Base-by-base conservation (phyloP, 1,284 basidiomycete species). In the Naganishia liquefaciens region DNA sequence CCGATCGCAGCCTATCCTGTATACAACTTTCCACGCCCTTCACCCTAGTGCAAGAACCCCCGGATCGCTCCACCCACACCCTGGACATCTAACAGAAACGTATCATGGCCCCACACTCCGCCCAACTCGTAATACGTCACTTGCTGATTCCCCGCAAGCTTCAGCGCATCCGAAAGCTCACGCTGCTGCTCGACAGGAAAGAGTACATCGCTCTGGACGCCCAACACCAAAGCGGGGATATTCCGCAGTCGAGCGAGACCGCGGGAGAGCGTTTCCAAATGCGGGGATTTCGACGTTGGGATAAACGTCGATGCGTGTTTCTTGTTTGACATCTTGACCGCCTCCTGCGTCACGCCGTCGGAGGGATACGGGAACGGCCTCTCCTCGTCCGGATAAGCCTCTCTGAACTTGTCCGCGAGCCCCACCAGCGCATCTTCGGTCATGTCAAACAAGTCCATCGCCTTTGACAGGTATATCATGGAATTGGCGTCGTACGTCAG, bases 391-490 rank as follows among this genome's bases (percentile, higher is more conserved):
- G 75, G 74, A 58, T 79, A 77, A 5, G 73, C 71, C 5, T 66
- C 57, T 47, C 70, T 71, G 66, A 75, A 79, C 52, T 73, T 69
- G 30, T 72, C 68, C 44, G 84, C 82, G 23, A 98, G 84, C 46
- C 87, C 85, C 44, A 83, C 78, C 3, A 99, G 83, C 5, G 92
- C 85, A 27, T 90, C 84, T 5, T 83, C 82, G 0, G 92, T 93
- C 86, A 99, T 89, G 80, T 98, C 95, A 77, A 99, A 99, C 1
- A 99, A 83, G 78, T 99, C 95, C 95, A 99, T 99, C 21, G 96
- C 95, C 81, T 99, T 99, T 23, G 90, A 93, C 69, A 97, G 87
- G 82, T 99, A 99, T 73, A 99, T 93, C 77, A 99, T 87, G 3
- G 93, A 96, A 81, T 99, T 99, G 66, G 96, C 95, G 76, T 99